Evolutionary conservation across 768 basidiomycete genomes (phyloP).

Genomic region (Agrocybe chaxingu): DNA sequence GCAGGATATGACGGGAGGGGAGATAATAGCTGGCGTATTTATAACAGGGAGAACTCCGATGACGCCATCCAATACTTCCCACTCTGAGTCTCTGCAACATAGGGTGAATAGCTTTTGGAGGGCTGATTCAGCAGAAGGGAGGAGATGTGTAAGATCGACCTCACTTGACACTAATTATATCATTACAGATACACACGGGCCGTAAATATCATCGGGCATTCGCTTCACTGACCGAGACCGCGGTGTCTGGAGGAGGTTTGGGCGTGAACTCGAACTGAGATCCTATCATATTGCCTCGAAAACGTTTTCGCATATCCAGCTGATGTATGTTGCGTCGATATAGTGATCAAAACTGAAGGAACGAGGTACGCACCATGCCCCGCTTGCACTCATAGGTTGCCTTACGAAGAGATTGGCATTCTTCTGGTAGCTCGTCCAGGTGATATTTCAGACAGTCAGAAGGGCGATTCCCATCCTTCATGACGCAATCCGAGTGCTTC

Average conservation of each 20-base stretch:
- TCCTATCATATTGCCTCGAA: conserved; percentile 69
- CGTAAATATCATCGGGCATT: no score
- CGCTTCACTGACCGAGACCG: no score
- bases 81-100: no score
- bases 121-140: no score
- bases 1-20: conserved; percentile 1
- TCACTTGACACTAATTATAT: no score
- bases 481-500: conserved; percentile 82
- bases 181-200: no score
- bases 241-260: conserved; percentile 17
- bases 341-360: neutral
- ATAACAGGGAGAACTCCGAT: neutral
- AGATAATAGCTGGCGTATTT: neutral
- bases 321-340: conserved; percentile 21
- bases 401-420: conserved; percentile 74
- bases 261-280: conserved; percentile 45
- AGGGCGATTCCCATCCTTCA: conserved; percentile 73
- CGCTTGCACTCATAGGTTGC: conserved; percentile 91
- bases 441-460: conserved; percentile 83
- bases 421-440: conserved; percentile 70
- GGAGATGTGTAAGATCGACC: no score
- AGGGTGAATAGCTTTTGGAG: no score
- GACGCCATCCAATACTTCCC: conserved; percentile 7
- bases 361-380: conserved; percentile 64
- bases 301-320: conserved; percentile 85